Base-by-base conservation (phyloP, 176 grass and related monocot species). In the Stipa capillata region DNA sequence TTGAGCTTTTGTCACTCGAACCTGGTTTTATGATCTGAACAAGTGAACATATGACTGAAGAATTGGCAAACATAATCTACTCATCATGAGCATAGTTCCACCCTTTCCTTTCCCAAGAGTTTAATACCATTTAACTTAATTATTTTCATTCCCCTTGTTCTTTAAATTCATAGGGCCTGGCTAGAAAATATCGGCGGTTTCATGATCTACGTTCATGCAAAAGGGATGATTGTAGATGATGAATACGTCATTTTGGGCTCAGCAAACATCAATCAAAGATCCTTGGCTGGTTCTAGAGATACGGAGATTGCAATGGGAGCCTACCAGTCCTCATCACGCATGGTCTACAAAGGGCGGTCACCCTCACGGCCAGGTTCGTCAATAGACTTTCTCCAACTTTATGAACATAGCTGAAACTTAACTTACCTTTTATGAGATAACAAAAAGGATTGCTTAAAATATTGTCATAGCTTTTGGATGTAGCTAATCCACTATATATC, bases 121-220 rank as follows among this genome's bases (percentile, higher is more conserved):
- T 44, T 24, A 67, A 33, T 66, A 51, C 69, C 33, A 37, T 79
- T 58, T 29, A 29, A 57, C 40, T 37, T 60, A 21, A 24, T 58
- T 81, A 34, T 35, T 58, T 81, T 39, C 73, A 41, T 28, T 32
- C 29, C 47, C 56, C 40, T 13, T 76, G 44, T 12, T 63, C 25
- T 73, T 53, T 2, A 80, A 61, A 83, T 58, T 72, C 37, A 27
- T 40, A 98, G 96, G 92, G 27, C 7, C 66, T 90, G 20, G 80
- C 85, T 59, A 66, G 82, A 79, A 98, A 87, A 75, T 75, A 90
- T 41, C 90, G 87, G 13, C 81, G 95, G 2, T 97, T n/a, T 97
- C 85, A 97, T 97, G 95, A 97, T 97, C 56, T 97, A 97, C 11
- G 95, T 97, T 74, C 95, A 97, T 60, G 89, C 89, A 82, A 97